Conservation (phyloP, 2,329 filamentous ascomycete species). For the Fusarium verticillioides region DNA sequence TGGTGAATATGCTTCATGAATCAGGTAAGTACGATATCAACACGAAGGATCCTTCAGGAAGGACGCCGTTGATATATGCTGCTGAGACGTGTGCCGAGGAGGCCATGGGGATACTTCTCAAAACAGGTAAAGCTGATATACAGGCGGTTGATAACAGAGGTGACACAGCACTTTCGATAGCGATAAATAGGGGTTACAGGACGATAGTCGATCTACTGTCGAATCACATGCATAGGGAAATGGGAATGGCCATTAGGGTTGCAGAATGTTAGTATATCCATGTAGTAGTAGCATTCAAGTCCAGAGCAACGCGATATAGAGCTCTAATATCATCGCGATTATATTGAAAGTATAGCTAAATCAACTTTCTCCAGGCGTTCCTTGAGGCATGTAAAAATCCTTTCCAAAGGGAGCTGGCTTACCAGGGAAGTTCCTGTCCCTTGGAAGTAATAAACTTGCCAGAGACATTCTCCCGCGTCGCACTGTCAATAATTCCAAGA, state of each 20-base stretch:
- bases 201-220: rapidly evolving
- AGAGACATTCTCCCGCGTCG: constrained; percentile 46
- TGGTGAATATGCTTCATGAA: background rate
- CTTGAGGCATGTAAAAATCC: too few relatives aligned
- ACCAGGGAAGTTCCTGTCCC: constrained; percentile 47
- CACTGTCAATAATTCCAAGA: constrained; percentile 51
- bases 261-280: too few relatives aligned
- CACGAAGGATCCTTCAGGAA: rapidly evolving
- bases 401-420: background rate
- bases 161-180: rapidly evolving
- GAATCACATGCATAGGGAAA: too few relatives aligned
- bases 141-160: background rate
- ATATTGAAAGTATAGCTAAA: too few relatives aligned
- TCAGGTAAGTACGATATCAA: background rate
- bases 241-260: too few relatives aligned
- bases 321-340: too few relatives aligned
- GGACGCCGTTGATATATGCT: background rate
- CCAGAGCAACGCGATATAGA: too few relatives aligned
- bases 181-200: rapidly evolving
- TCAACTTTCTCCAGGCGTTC: too few relatives aligned
- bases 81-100: background rate
- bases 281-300: too few relatives aligned
- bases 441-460: constrained; percentile 50
- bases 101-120: background rate
- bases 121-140: too few relatives aligned